Percentiles rank a stretch among this genome's conserved stretches.
phyloP scores from a whole-genome alignment of 495 filamentous ascomycete genomes.

The Penicillium tannophilum region DNA sequence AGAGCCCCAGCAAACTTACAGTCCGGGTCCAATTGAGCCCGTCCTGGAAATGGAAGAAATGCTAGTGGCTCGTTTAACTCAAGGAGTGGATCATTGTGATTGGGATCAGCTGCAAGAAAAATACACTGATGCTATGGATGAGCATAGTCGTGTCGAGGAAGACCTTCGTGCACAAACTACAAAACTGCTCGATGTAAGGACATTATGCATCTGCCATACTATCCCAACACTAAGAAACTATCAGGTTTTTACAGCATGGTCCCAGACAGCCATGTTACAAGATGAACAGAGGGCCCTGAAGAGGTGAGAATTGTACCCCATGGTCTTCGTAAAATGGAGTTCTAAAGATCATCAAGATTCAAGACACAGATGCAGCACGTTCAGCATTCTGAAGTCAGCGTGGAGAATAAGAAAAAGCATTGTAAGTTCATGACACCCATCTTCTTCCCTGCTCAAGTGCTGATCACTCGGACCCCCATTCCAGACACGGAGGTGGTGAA shows the following conservation, averaged over 20 bases:
- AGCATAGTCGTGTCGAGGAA: conserved; percentile 61
- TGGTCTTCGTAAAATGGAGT: neutral
- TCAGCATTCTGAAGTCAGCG: conserved; percentile 63
- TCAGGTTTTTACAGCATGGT: conserved; percentile 70
- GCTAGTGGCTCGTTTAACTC: conserved; percentile 21
- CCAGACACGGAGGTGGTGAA: conserved; percentile 74
- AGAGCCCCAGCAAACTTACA: conserved; percentile 9
- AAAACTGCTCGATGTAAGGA: conserved; percentile 59
- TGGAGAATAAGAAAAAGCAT: conserved; percentile 73
- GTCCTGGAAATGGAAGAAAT: conserved; percentile 13
- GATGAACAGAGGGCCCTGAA: conserved; percentile 73
- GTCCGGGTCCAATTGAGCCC: conserved; percentile 14
- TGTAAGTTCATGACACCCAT: conserved; percentile 48
- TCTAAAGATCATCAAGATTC: conserved; percentile 48
- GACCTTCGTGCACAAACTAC: conserved; percentile 64
- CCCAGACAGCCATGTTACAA: conserved; percentile 60
- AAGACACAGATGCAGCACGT: conserved; percentile 77
- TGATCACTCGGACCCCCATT: conserved; percentile 3
- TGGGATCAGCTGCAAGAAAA: conserved; percentile 69
- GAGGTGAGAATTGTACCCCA: conserved; percentile 42
- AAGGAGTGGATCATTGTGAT: conserved; percentile 51
- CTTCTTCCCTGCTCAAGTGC: neutral
- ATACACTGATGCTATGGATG: conserved; percentile 61
- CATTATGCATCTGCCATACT: neutral
- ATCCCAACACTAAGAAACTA: neutral